phyloP scores from a whole-genome alignment of 768 basidiomycete genomes.

The Leccinum incarnatum region DNA sequence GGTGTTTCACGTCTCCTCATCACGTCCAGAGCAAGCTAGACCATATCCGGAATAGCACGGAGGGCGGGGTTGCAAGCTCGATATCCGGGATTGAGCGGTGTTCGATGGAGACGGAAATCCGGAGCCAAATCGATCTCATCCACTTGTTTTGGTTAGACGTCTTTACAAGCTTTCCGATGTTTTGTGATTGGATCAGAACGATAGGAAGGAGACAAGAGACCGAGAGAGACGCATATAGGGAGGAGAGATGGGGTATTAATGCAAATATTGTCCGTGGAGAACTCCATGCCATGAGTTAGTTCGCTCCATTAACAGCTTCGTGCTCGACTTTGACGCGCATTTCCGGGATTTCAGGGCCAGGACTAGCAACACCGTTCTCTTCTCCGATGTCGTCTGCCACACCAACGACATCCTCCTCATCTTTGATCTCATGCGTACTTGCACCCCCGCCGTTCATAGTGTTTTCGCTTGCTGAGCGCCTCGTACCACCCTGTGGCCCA shows the following conservation, averaged over 20 bases:
- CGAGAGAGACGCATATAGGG: conserved; percentile 27
- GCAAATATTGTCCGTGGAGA: conserved; percentile 30
- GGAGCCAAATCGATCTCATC: conserved; percentile 47
- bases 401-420: conserved; percentile 26
- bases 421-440: conserved; percentile 16
- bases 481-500: conserved; percentile 68
- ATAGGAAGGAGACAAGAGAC: conserved; percentile 18
- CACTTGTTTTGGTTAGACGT: conserved; percentile 33
- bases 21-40: neutral
- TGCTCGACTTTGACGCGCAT: conserved; percentile 44
- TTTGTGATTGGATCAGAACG: conserved; percentile 29
- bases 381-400: conserved; percentile 24
- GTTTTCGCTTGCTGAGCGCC: conserved; percentile 47
- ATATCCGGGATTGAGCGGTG: conserved; percentile 5
- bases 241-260: conserved; percentile 29
- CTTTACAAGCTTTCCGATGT: conserved; percentile 33
- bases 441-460: conserved; percentile 19
- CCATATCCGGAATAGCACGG: conserved; percentile 7
- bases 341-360: conserved; percentile 33
- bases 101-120: conserved; percentile 31
- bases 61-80: conserved; percentile 10
- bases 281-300: conserved; percentile 15
- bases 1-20: conserved; percentile 22
- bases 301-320: conserved; percentile 25
- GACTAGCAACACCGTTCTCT: conserved; percentile 23